A percentile compares a stretch with the other conserved stretches of the same genome.
Evolutionary conservation across 352 stramenopile species (phyloP).

Genomic region (Phytophthora constricta): DNA sequence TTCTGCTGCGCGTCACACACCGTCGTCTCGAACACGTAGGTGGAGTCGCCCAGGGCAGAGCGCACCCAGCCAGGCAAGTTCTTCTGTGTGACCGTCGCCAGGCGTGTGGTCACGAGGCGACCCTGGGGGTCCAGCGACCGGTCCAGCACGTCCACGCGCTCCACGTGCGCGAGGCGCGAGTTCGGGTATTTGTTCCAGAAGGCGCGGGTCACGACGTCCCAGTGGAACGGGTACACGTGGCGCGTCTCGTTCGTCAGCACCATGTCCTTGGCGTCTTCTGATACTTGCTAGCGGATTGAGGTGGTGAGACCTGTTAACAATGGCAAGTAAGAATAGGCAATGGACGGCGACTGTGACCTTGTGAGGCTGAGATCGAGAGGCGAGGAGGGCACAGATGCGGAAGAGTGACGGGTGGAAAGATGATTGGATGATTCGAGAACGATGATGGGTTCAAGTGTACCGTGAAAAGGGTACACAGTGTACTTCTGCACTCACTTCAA

Average conservation of each 20-base stretch:
- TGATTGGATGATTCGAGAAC: not conserved
- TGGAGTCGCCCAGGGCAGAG: slow-evolving; percentile 64
- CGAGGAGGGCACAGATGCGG: too few species aligned
- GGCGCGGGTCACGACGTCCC: slow-evolving; percentile 84
- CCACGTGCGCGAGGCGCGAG: slow-evolving; percentile 74
- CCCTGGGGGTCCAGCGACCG: slow-evolving; percentile 71
- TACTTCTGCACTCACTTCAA: too few species aligned
- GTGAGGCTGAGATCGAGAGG: not conserved
- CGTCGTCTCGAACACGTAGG: slow-evolving; percentile 87
- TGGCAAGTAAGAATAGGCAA: slow-evolving; percentile 5
- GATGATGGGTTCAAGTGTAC: not conserved
- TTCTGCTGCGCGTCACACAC: slow-evolving; percentile 72
- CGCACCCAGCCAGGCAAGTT: slow-evolving; percentile 83
- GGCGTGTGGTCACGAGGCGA: slow-evolving; percentile 63
- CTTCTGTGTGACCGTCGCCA: slow-evolving; percentile 80
- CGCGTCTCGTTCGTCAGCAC: slow-evolving; percentile 78
- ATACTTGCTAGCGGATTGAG: too few species aligned
- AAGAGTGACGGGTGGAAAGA: too few species aligned
- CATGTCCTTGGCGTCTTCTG: slow-evolving; percentile 42
- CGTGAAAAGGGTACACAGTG: not conserved
- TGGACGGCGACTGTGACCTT: not conserved
- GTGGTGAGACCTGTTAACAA: slow-evolving; percentile 19
- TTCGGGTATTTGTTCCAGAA: slow-evolving; percentile 93
- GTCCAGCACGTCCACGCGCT: slow-evolving; percentile 86
- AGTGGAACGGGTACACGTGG: slow-evolving; percentile 83